phyloP scores from a whole-genome alignment of 257 asterid genomes.

The Gentiana macrophylla region DNA sequence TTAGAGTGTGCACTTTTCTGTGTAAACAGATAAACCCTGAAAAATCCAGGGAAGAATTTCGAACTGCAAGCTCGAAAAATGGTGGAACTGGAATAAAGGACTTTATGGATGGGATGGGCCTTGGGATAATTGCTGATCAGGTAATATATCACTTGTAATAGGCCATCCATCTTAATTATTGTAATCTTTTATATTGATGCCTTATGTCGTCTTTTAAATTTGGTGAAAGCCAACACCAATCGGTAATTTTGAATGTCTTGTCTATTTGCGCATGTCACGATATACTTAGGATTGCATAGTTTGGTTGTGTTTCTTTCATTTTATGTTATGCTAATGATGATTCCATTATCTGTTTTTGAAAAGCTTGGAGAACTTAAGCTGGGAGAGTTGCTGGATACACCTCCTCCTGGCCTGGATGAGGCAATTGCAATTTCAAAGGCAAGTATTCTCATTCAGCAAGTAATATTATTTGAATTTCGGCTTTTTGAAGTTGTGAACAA shows the following conservation, averaged over 20 bases:
- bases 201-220: not conserved
- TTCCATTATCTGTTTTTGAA: constrained; percentile 4
- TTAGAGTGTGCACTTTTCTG: constrained; percentile 10
- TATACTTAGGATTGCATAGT: not conserved
- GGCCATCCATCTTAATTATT: not conserved
- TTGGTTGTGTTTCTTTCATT: not conserved
- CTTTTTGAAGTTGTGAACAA: constrained; percentile 9
- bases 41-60: constrained; percentile 84
- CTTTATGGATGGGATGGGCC: constrained; percentile 99
- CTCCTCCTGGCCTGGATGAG: constrained; percentile 99
- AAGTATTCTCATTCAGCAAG: constrained; percentile 9
- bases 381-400: constrained; percentile 97
- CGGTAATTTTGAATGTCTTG: too few species aligned
- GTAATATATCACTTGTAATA: constrained; percentile 23
- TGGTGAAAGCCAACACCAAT: not conserved
- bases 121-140: constrained; percentile 90
- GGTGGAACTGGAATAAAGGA: constrained; percentile 93
- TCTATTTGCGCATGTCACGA: too few species aligned
- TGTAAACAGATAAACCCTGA: constrained; percentile 85
- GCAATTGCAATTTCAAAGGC: constrained; percentile 98
- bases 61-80: constrained; percentile 47
- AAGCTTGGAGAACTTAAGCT: constrained; percentile 96
- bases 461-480: constrained; percentile 3
- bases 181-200: not conserved
- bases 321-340: too few species aligned